Evolutionary conservation across 441 rosid genomes (phyloP), one percentile per base, ranked within the genome.

Genomic region (Gossypium schwendimanii): DNA sequence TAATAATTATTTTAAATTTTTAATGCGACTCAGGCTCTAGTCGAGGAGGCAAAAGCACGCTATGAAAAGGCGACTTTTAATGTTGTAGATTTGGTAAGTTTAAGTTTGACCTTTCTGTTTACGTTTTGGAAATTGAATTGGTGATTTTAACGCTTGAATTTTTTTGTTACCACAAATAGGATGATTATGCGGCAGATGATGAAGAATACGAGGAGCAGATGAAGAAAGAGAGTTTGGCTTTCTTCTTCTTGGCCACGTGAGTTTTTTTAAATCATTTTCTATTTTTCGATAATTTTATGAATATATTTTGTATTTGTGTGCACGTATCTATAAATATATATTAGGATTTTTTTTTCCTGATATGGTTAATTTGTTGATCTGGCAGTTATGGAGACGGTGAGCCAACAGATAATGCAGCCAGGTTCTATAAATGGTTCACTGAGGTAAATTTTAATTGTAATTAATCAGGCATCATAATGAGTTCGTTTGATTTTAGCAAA

Each of bases 361-460:
- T 74, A 28, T 45, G 66, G 74, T 58, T 74, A 71, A 9, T 58
- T 8, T 63, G 28, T 1, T 65, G 47, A 47, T 24, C 11, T 12
- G 77, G 75, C 72, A 95, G 99, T 72, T 95, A 95, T 72, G 99
- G 99, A 78, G 99, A 95, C 73, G 99, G 99, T 63, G 99, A 95
- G 75, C 99, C 99, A 8, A 95, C 99, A 0, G 99, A 93, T 62
- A 95, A 95, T 79, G 99, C 99, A 0, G 98, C 99, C 1, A 91
- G 96, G 84, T 95, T 95, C 85, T 93, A 87, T 77, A 93, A 93
- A 83, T 95, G 99, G 99, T 93, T 95, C 69, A 79, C 88, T 0
- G 99, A 95, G 92, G 99, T 95, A 72, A 73, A 53, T 70, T 70
- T 78, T 60, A 4, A 63, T 52, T 41, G 63, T 58, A 23, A 7